phyloP scores from a whole-genome alignment of 371 early-diverging fungal genomes.

The Furculomyces boomerangus region DNA sequence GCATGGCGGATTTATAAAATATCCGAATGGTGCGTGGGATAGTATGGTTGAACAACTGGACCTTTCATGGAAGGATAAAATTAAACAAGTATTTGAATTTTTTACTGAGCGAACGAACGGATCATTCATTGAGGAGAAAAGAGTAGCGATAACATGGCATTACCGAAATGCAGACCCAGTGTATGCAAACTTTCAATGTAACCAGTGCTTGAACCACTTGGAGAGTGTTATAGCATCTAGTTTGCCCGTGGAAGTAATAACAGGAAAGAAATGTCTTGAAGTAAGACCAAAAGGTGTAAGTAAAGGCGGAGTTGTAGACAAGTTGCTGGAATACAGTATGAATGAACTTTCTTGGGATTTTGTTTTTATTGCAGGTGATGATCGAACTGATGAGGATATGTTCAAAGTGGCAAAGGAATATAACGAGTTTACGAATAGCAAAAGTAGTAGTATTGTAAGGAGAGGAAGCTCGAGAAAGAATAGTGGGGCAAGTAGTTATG shows the following conservation, averaged over 20 bases:
- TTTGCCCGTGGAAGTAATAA: conserved; percentile 79
- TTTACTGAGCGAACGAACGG: conserved; percentile 82
- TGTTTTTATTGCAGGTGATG: conserved; percentile 89
- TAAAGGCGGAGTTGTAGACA: conserved; percentile 87
- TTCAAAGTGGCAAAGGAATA: conserved; percentile 42
- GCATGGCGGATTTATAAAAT: conserved; percentile 67
- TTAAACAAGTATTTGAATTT: conserved; percentile 59
- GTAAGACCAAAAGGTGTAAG: conserved; percentile 62
- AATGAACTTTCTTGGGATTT: conserved; percentile 49
- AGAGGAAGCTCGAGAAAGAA: no score
- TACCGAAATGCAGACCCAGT: conserved; percentile 49
- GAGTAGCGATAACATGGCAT: conserved; percentile 62
- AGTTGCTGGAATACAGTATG: conserved; percentile 32
- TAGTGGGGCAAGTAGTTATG: no score
- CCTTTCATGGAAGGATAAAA: conserved; percentile 65
- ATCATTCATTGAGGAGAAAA: conserved; percentile 61
- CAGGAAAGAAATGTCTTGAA: conserved; percentile 93
- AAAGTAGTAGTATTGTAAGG: no score
- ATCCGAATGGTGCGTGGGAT: conserved; percentile 48
- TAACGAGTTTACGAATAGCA: no score
- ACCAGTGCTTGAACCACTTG: conserved; percentile 80
- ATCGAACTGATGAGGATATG: conserved; percentile 96
- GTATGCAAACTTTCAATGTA: conserved; percentile 61
- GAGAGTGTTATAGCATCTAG: conserved; percentile 68
- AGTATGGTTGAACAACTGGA: conserved; percentile 56